Evolutionary conservation across 805 yeast genomes (phyloP).

Genomic region (Hagleromyces aurorensis): DNA sequence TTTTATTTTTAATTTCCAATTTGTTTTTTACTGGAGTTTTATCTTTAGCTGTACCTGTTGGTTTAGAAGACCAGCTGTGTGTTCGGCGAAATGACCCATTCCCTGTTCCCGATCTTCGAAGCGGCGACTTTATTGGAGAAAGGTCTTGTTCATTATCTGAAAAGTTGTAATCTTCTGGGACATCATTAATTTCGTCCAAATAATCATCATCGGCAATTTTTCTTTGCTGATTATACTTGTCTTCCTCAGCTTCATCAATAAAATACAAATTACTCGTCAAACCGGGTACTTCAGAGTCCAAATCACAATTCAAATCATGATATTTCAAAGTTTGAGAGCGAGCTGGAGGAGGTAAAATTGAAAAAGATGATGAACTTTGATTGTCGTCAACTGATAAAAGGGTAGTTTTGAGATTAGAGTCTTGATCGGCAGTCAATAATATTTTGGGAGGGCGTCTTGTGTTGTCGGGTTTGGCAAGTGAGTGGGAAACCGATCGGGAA

Average conservation of each 20-base stretch:
- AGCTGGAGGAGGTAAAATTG: constrained; percentile 18
- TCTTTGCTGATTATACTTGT: constrained; percentile 21
- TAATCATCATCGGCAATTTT: constrained; percentile 34
- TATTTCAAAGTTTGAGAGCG: constrained; percentile 29
- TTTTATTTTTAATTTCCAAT: constrained; percentile 32
- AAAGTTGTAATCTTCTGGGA: constrained; percentile 39
- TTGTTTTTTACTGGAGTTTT: constrained; percentile 29
- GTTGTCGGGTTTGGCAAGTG: no score
- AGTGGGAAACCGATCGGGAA: no score
- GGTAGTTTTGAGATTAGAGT: no score
- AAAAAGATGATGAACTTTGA: constrained; percentile 3
- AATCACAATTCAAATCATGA: constrained; percentile 31
- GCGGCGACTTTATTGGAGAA: constrained; percentile 5
- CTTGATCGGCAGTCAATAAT: no score
- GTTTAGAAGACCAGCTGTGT: constrained; percentile 28
- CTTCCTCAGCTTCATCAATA: constrained; percentile 32
- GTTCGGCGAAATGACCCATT: constrained; percentile 24
- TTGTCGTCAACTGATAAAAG: no score
- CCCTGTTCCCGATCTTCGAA: constrained; percentile 5
- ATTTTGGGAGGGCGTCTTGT: no score
- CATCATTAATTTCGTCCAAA: constrained; percentile 43
- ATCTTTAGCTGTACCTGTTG: constrained; percentile 24
- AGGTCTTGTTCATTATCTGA: constrained; percentile 21
- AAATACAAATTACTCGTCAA: constrained; percentile 25
- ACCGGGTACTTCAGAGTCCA: constrained; percentile 34